Base-by-base conservation (phyloP, 306 rosid species). In the Rosa multiflora region DNA sequence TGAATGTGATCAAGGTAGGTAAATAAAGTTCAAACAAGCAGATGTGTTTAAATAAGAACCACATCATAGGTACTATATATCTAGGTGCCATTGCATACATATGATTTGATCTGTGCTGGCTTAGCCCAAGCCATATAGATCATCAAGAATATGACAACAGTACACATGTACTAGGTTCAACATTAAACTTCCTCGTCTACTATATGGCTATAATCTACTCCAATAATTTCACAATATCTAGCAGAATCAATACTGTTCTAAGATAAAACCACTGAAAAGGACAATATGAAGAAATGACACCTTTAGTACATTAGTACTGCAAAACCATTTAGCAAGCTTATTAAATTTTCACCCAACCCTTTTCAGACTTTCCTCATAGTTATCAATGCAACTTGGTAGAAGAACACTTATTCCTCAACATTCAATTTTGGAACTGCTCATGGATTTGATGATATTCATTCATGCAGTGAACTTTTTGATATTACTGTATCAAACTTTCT, bases 1-100 rank as follows among this genome's bases (percentile, higher is more conserved):
- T 81, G 80, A 76, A 18, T n/a, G 49, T 76, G 73, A 59, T 13
- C 67, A 21, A 37, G 49, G 8, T 76, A 49, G 77, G 81, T 51
- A 76, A 69, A 61, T 70, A 39, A n/a, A 26, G 67, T 70, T 39
- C 42, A 74, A 18, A 21, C 8, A 43, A 35, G 21, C 42, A 29
- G 2, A 55, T 21, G 6, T 21, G 78, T 58, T 59, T 13, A 42
- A 2, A 21, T 56, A 10, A 40, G 39, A 55, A 39, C 40, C 39
- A n/a, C 6, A 40, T 0, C 40, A 61, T 11, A 17, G 9, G 17
- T 17, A 51, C 5, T 8, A 72, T 51, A 29, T 4, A 49, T 48
- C 11, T 47, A 47, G 14, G 35, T 58, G 13, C 13, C 13, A 8
- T 58, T 10, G 39, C 39, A 4, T 59, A 63, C 10, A 32, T 29